phyloP scores from a whole-genome alignment of 495 filamentous ascomycete species.

The Penicillium argentinense region DNA sequence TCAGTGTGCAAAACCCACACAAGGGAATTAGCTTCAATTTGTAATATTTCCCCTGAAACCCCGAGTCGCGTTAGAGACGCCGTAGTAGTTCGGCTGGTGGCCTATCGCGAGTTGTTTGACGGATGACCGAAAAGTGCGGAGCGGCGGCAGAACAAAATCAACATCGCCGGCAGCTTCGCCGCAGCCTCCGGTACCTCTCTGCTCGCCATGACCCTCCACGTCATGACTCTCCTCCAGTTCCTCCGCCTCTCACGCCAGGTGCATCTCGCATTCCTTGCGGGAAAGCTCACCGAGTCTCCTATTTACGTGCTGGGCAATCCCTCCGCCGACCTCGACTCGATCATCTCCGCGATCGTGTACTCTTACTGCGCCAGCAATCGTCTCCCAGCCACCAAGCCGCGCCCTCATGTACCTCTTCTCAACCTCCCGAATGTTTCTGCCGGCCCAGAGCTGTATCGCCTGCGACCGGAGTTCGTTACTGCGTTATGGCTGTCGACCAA shows the following conservation, averaged over 20 bases:
- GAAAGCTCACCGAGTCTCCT: conserved; percentile 28
- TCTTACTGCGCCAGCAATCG: conserved; percentile 69
- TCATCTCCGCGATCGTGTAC: conserved; percentile 80
- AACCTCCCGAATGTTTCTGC: conserved; percentile 67
- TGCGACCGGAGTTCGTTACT: conserved; percentile 75
- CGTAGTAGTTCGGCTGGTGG: too few relatives aligned
- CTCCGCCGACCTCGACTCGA: conserved; percentile 81
- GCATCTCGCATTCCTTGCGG: conserved; percentile 34
- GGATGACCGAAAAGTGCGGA: too few relatives aligned
- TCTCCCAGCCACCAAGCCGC: conserved; percentile 40
- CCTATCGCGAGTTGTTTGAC: too few relatives aligned
- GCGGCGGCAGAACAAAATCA: too few relatives aligned
- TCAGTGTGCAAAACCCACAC: too few relatives aligned
- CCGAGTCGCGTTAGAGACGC: too few relatives aligned
- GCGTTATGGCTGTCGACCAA: conserved; percentile 42
- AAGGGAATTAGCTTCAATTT: too few relatives aligned
- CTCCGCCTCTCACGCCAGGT: conserved; percentile 36
- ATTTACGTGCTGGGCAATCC: conserved; percentile 51
- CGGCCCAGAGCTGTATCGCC: conserved; percentile 51
- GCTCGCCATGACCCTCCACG: background rate
- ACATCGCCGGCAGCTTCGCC: too few relatives aligned
- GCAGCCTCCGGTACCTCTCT: too few relatives aligned
- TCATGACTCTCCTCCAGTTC: conserved; percentile 39
- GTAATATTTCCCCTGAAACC: too few relatives aligned
- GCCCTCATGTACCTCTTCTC: conserved; percentile 75